Evolutionary conservation across 1,284 basidiomycete genomes (phyloP).

Genomic region (Meira miltonrushii): DNA sequence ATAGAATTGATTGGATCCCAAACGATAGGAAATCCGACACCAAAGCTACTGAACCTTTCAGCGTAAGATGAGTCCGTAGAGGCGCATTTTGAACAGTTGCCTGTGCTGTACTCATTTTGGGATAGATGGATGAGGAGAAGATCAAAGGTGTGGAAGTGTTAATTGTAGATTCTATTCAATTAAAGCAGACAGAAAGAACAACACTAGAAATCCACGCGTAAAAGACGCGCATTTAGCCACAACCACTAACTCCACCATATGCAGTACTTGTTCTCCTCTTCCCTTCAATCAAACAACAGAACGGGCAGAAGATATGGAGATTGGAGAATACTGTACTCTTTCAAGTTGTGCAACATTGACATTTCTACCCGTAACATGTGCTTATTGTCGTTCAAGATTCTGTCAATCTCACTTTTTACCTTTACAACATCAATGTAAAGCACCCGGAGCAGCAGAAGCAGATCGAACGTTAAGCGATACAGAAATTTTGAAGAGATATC

Average conservation of each 20-base stretch:
- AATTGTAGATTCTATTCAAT: too few species aligned
- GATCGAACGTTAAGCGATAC: constrained; percentile 21
- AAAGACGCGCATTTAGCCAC: too few species aligned
- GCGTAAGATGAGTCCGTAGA: constrained; percentile 58
- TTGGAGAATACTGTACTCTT: constrained; percentile 31
- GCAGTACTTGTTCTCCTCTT: too few species aligned
- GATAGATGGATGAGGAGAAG: too few species aligned
- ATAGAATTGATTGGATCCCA: constrained; percentile 74
- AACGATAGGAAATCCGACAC: constrained; percentile 99
- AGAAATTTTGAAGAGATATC: constrained; percentile 17
- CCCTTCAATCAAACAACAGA: too few species aligned
- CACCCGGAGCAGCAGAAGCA: constrained; percentile 18
- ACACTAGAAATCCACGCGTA: too few species aligned
- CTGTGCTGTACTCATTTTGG: constrained; percentile 21
- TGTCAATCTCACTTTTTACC: constrained; percentile 40
- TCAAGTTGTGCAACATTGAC: constrained; percentile 28
- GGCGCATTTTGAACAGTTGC: constrained; percentile 27
- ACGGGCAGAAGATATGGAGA: constrained; percentile 36
- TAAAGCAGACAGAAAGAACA: too few species aligned
- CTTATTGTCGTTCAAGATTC: constrained; percentile 25
- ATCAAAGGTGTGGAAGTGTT: too few species aligned
- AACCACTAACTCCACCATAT: too few species aligned
- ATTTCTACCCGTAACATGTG: constrained; percentile 36
- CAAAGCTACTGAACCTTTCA: constrained; percentile 90
- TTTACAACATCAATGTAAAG: constrained; percentile 28